Conservation (phyloP, 257 asterid genomes). For the Linderniella brevidens region DNA sequence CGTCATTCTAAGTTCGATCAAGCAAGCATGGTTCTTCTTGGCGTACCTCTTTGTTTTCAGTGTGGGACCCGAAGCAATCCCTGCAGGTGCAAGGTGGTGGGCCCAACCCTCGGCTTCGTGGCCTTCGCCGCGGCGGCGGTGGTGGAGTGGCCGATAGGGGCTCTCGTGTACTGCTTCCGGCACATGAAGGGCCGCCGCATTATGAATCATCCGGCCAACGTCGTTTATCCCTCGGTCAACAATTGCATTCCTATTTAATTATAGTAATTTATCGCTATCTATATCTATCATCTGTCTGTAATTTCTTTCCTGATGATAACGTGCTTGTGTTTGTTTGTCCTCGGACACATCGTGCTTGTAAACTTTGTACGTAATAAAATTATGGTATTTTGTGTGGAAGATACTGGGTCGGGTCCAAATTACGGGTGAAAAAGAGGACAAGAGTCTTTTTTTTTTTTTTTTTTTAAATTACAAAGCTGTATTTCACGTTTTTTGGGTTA, state of each 20-base stretch:
- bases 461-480: no score
- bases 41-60: conserved; percentile 33
- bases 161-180: conserved; percentile 56
- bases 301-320: no score
- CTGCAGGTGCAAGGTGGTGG: conserved; percentile 76
- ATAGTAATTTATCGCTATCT: no score
- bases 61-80: conserved; percentile 63
- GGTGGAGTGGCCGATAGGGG: conserved; percentile 90
- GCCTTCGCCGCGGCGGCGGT: conserved; percentile 43
- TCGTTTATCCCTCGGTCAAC: conserved; percentile 38
- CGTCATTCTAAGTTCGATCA: not conserved
- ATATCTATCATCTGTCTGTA: no score
- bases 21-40: not conserved
- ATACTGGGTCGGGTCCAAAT: no score
- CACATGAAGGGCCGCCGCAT: conserved; percentile 73
- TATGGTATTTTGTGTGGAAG: no score
- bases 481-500: no score
- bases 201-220: conserved; percentile 31
- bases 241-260: conserved; percentile 36
- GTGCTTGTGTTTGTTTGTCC: no score
- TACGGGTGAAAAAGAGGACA: no score
- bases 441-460: no score
- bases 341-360: no score
- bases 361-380: no score
- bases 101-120: conserved; percentile 74